A percentile compares a stretch with the other conserved stretches of the same genome.
Evolutionary conservation across 805 yeast species (phyloP).

Genomic region (Yarrowia alimentaria): DNA sequence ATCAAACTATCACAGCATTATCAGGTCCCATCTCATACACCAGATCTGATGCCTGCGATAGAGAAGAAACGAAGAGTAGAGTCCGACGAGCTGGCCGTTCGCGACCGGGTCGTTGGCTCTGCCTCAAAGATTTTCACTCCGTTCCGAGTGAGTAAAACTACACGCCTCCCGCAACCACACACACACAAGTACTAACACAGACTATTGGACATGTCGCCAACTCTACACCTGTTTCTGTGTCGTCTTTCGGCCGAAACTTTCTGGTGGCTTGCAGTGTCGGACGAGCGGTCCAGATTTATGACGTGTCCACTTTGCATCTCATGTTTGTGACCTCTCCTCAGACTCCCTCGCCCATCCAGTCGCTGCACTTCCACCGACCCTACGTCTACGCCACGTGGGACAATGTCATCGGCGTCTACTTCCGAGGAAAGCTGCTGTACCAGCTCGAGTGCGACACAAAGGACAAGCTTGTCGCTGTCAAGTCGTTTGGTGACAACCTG

Average conservation of each 20-base stretch:
- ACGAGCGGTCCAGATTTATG: slow-evolving; percentile 84
- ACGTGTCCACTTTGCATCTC: slow-evolving; percentile 76
- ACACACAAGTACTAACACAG: slow-evolving; percentile 29
- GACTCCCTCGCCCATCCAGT: slow-evolving; percentile 66
- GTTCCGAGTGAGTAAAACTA: slow-evolving; percentile 54
- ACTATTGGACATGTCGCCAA: slow-evolving; percentile 84
- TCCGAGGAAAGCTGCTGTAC: slow-evolving; percentile 69
- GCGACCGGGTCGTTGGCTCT: slow-evolving; percentile 9
- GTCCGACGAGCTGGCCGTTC: slow-evolving; percentile 3
- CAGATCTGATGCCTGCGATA: slow-evolving; percentile 26
- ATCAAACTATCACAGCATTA: slow-evolving; percentile 1
- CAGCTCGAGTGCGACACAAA: slow-evolving; percentile 39
- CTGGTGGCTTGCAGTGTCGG: slow-evolving; percentile 91
- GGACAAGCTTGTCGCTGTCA: slow-evolving; percentile 10
- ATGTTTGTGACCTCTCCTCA: slow-evolving; percentile 82
- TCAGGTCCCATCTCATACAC: neutral
- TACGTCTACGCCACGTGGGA: slow-evolving; percentile 77
- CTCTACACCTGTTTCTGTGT: slow-evolving; percentile 79
- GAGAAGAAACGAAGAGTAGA: slow-evolving; percentile 27
- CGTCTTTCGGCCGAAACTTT: slow-evolving; percentile 83
- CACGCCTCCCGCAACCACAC: too few species aligned
- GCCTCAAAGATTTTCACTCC: slow-evolving; percentile 73
- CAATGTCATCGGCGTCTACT: slow-evolving; percentile 64
- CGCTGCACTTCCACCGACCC: slow-evolving; percentile 78
- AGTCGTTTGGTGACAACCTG: slow-evolving; percentile 33